Conservation (phyloP, 2,329 filamentous ascomycete genomes). For the Pseudofabraea citricarpa region DNA sequence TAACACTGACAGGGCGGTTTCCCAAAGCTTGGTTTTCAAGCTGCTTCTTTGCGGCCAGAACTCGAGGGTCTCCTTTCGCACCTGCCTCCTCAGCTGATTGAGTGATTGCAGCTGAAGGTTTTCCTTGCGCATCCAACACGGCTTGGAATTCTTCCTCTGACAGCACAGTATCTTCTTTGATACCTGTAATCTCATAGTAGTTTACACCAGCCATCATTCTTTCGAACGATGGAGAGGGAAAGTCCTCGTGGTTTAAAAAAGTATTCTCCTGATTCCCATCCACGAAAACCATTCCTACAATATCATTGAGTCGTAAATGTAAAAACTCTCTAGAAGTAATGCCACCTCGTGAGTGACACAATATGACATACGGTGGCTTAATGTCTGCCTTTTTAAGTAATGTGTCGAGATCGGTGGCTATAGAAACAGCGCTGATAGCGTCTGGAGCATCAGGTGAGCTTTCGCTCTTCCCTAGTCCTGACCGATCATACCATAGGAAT, state of each 20-base stretch:
- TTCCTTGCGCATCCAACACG: neutral
- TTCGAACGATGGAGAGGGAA: conserved; percentile 2
- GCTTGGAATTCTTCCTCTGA: conserved; percentile 4
- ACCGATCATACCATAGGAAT: conserved; percentile 20
- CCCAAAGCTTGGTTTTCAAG: neutral
- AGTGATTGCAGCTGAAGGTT: neutral
- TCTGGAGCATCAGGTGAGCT: conserved; percentile 4
- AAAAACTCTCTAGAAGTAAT: conserved; percentile 13
- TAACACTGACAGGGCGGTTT: neutral
- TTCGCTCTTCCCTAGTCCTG: conserved; percentile 19
- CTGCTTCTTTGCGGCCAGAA: conserved; percentile 3
- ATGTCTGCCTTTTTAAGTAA: conserved; percentile 8
- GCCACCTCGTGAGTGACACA: conserved; percentile 12
- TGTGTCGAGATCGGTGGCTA: conserved; percentile 8
- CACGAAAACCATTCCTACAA: conserved; percentile 14
- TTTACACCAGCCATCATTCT: conserved; percentile 2
- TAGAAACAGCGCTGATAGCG: conserved; percentile 5
- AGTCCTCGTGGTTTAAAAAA: conserved; percentile 4
- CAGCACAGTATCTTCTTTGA: conserved; percentile 3
- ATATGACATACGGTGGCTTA: conserved; percentile 9
- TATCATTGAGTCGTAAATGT: conserved; percentile 8
- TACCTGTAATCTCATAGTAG: conserved; percentile 1
- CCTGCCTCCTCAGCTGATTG: conserved; percentile 5
- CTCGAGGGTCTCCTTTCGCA: neutral
- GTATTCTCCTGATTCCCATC: conserved; percentile 12